Conservation (phyloP, 306 rosid genomes). For the Oxytropis ochrocephala region DNA sequence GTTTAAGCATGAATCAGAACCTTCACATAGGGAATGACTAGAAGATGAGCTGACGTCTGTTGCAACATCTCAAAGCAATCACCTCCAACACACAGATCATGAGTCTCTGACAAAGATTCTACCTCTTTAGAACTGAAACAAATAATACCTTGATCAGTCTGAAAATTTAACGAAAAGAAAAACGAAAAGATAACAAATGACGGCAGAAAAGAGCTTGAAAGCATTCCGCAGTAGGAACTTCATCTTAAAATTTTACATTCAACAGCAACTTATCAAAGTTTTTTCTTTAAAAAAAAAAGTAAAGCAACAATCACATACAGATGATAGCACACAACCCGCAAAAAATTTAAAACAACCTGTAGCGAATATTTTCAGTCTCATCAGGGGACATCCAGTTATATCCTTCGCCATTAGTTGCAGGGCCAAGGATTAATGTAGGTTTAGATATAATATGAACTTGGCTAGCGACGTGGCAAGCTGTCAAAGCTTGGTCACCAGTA, state of each 20-base stretch:
- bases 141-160: constrained; percentile 14
- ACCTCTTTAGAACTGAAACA: constrained; percentile 73
- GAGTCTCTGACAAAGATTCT: constrained; percentile 68
- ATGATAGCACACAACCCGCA: neutral
- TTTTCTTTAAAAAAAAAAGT: neutral
- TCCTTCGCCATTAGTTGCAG: constrained; percentile 45
- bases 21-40: constrained; percentile 86
- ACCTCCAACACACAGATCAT: constrained; percentile 96
- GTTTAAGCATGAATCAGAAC: constrained; percentile 28
- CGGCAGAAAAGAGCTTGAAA: neutral
- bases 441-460: constrained; percentile 94
- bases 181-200: neutral
- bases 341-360: constrained; percentile 43
- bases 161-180: neutral
- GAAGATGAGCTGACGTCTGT: constrained; percentile 62
- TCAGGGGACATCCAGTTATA: constrained; percentile 90
- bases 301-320: neutral
- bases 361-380: constrained; percentile 58
- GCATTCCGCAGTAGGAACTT: neutral
- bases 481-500: constrained; percentile 98
- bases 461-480: constrained; percentile 99
- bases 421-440: constrained; percentile 73
- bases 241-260: neutral
- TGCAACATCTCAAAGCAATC: constrained; percentile 92
- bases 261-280: neutral